Base-by-base conservation (phyloP, 2,329 filamentous ascomycete genomes). In the Falciphora oryzae region DNA sequence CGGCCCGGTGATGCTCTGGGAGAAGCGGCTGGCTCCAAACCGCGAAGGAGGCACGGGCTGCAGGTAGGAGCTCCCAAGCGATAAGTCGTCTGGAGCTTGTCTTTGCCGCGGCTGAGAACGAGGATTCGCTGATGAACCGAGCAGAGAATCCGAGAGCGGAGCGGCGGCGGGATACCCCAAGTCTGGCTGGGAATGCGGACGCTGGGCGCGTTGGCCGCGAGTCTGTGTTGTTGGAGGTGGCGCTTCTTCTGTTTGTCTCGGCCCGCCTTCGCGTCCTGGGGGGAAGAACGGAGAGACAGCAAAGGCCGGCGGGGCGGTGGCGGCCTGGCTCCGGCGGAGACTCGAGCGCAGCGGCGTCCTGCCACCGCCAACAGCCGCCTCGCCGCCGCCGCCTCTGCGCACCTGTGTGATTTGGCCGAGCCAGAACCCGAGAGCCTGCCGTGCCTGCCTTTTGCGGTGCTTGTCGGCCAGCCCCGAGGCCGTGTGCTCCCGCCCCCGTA, bases 381-480 rank as follows among this genome's bases (percentile, higher is more conserved):
- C 50, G 29, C 27, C 63, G 22, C 38, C 59, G 10, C 50, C 57
- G n/a, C 58, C 53, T 18, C 60, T 32, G 62, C n/a, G 64, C 53
- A 5, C 27, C 13, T 53, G 61, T 13, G 53, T 38, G 28, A 31
- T 35, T 11, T 60, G 53, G 50, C 63, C 58, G 27, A 53, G 64
- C 69, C 69, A 71, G 7, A 53, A 53, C 7, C 50, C 65, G 25
- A 71, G 31, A 16, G 67, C 66, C 8, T 66, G 69, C 5, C 68
- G 61, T 27, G 62, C 58, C 31, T 65, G 65, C 14, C 66, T 66
- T 14, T 65, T 67, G 14, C 66, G 65, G 60, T 69, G 68, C 66
- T 71, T 70, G 29, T 66, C 67, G 25, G 61, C 67, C 60, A 71
- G 66, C n/a, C 66, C 67, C 1, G 64, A 50, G 1, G 69, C 66